These are phyloP conservation scores for Ciborinia camelliae DNA, from an alignment of 2,329 filamentous ascomycete genomes.

Conservation along the genomic window DNA sequence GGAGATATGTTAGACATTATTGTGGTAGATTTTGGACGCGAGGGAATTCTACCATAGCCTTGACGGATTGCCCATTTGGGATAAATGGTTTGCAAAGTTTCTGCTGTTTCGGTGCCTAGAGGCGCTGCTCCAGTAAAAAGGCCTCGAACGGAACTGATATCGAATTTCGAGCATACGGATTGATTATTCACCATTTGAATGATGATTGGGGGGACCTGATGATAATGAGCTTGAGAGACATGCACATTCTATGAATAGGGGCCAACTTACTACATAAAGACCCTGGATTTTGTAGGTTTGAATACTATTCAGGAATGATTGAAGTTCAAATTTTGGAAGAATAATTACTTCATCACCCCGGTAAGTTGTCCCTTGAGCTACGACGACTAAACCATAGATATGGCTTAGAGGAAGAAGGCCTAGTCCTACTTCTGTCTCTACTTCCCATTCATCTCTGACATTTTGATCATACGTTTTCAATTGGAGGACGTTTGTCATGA, in stretches of 20 bases:
- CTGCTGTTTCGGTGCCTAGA: conserved; percentile 67
- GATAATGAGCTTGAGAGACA: not conserved
- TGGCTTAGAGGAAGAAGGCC: conserved; percentile 86
- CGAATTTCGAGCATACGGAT: conserved; percentile 59
- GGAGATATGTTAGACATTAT: not conserved
- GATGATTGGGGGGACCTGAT: conserved; percentile 75
- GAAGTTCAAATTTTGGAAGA: conserved; percentile 72
- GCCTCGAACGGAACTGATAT: conserved; percentile 62
- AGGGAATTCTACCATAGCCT: conserved; percentile 57
- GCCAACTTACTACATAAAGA: conserved; percentile 63
- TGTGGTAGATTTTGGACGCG: not conserved
- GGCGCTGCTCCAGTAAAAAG: conserved; percentile 78
- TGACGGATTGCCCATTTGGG: conserved; percentile 64
- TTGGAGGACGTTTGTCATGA: conserved; percentile 66
- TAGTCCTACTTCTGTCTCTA: conserved; percentile 41
- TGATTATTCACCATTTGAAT: conserved; percentile 69
- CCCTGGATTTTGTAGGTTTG: conserved; percentile 65
- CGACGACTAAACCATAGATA: conserved; percentile 73
- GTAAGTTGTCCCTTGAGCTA: conserved; percentile 62
- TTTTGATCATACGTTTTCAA: conserved; percentile 44
- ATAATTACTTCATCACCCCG: conserved; percentile 72
- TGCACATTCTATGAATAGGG: not conserved
- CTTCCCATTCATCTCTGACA: conserved; percentile 47
- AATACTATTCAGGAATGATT: conserved; percentile 59
- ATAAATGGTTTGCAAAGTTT: conserved; percentile 58